Evolutionary conservation across 73 alveolate species (phyloP), one percentile per base, ranked within the genome.

Genomic region (Effrenium voratum): DNA sequence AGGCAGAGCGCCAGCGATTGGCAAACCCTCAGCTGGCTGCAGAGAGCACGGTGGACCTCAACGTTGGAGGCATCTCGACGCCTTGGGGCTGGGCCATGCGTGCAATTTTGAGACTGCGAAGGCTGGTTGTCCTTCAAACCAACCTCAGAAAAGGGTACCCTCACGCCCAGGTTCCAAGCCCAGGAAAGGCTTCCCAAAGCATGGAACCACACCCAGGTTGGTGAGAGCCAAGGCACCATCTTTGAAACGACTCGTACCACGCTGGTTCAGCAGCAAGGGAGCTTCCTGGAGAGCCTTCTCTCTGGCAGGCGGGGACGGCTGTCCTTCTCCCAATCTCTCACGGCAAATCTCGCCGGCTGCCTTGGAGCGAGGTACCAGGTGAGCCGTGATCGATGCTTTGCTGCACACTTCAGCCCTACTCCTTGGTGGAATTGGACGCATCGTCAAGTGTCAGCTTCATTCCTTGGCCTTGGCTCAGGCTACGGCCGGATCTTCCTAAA

Each of bases 1-100:
- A 92, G 47, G 92, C 98, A 10, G 98, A 92, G 66, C 90, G 92
- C 32, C 98, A 92, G 68, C 98, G 98, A n/a, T 41, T 92, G 92
- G 98, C 91, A 44, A 76, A 72, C 43, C 98, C 98, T 16, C 98
- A 92, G 98, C 92, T 92, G 66, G 98, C 98, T 12, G 98, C 98
- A 10, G 98, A 92, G 92, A 76, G 90, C 57, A 93, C 99, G 34
- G 87, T 81, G 60, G 99, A 93, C 44, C 76, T 93, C 49, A 93
- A 93, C 63, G 99, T 93, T 30, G 99, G 99, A 4, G 99, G 99
- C 45, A 45, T 57, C 94, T 43, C n/a, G 8, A 15, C 43, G 30
- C 79, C 10, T 13, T 60, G 68, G 68, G 24, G 16, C 16, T 19
- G 40, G 87, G 40, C 10, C 43, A 19, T 4, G 12, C 22, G 22